These are phyloP conservation scores for Dactylellina cionopaga DNA, from an alignment of 2,329 filamentous ascomycete species.

Conservation along the genomic window DNA sequence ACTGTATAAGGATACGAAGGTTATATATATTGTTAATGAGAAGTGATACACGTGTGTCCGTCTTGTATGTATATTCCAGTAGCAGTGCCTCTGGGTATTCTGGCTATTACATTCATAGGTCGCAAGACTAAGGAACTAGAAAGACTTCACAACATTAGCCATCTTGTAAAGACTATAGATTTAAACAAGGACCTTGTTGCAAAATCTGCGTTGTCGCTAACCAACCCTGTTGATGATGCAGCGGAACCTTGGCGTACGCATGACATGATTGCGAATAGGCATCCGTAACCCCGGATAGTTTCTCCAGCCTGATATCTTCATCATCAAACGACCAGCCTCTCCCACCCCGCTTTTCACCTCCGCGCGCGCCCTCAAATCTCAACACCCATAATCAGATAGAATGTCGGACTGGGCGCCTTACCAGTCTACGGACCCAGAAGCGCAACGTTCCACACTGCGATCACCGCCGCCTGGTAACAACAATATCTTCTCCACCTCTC, in stretches of 20 bases:
- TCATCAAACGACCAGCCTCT: background rate
- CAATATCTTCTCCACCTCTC: conserved; percentile 41
- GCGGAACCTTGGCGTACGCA: conserved; percentile 32
- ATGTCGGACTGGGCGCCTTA: conserved; percentile 87
- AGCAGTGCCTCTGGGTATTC: too few species aligned
- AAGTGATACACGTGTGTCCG: too few species aligned
- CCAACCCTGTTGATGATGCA: background rate
- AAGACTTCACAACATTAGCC: too few species aligned
- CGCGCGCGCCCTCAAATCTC: conserved; percentile 11
- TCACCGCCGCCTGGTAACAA: conserved; percentile 48
- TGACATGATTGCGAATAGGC: conserved; percentile 44
- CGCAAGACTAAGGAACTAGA: too few species aligned
- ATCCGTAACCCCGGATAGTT: conserved; percentile 34
- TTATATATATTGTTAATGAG: too few species aligned
- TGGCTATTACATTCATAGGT: too few species aligned
- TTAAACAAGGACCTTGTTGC: too few species aligned
- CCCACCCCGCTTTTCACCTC: conserved; percentile 31
- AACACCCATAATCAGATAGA: conserved; percentile 57
- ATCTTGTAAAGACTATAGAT: too few species aligned
- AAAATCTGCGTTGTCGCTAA: conserved; percentile 21
- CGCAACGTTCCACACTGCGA: conserved; percentile 67
- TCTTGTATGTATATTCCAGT: too few species aligned
- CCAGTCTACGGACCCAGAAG: conserved; percentile 89
- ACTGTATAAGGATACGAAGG: too few species aligned
- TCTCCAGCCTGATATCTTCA: conserved; percentile 23